A percentile compares a stretch with the other conserved stretches of the same genome.
Evolutionary conservation across 1,284 basidiomycete genomes (phyloP).

Genomic region (Golubevia sp.): DNA sequence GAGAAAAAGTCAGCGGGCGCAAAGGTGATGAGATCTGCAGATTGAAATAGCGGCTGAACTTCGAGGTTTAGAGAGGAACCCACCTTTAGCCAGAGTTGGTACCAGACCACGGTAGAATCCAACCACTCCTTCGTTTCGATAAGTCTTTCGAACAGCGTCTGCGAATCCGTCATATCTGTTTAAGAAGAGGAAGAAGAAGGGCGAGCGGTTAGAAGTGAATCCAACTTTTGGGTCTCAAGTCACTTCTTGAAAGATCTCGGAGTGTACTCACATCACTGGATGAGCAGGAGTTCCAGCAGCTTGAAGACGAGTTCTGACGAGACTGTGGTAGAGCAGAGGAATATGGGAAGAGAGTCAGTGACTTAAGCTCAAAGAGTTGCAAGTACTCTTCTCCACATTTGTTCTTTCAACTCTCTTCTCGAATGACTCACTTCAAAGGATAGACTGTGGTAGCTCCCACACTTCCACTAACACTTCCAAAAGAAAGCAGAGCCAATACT

Average conservation of each 20-base stretch:
- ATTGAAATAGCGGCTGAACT: too few relatives aligned
- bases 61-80: neutral
- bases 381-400: conserved; percentile 12
- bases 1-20: too few relatives aligned
- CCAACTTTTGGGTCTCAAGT: too few relatives aligned
- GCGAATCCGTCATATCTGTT: conserved; percentile 83
- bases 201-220: too few relatives aligned
- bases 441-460: conserved; percentile 63
- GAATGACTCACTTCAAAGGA: conserved; percentile 64
- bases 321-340: conserved; percentile 69
- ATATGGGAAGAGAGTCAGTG: conserved; percentile 87
- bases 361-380: conserved; percentile 70
- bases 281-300: conserved; percentile 73
- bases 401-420: neutral
- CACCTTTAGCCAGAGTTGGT: conserved; percentile 80
- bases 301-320: conserved; percentile 91
- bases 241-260: neutral
- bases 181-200: neutral
- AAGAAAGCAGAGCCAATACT: conserved; percentile 60
- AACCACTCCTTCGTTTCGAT: conserved; percentile 82
- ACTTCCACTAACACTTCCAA: conserved; percentile 62
- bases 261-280: conserved; percentile 14
- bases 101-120: conserved; percentile 93
- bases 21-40: too few relatives aligned
- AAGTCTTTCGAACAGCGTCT: conserved; percentile 84